These are phyloP conservation scores for Talaromyces sp. DNA, from an alignment of 2,329 filamentous ascomycete species.

Conservation along the genomic window DNA sequence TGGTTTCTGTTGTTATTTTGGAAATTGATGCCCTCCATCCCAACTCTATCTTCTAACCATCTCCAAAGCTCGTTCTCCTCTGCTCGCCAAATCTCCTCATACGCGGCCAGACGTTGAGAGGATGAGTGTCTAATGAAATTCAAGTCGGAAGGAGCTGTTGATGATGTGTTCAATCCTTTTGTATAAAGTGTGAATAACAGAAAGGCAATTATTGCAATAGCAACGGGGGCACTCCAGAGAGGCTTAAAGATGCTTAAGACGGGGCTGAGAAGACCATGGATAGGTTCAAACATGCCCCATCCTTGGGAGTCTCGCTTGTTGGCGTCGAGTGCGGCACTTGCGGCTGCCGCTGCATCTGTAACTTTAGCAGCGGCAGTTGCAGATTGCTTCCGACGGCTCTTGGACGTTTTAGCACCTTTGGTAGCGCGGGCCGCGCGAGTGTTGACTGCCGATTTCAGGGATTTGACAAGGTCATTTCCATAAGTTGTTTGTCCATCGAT, in stretches of 20 bases:
- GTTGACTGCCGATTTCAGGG: slow-evolving; percentile 67
- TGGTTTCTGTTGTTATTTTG: slow-evolving; percentile 26
- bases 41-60: slow-evolving; percentile 83
- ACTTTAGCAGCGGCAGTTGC: slow-evolving; percentile 23
- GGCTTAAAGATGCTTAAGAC: slow-evolving; percentile 64
- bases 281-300: slow-evolving; percentile 79
- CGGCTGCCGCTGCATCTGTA: slow-evolving; percentile 42
- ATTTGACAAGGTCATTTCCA: slow-evolving; percentile 70
- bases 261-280: slow-evolving; percentile 65
- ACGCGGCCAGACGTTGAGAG: slow-evolving; percentile 70
- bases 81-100: slow-evolving; percentile 85
- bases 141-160: slow-evolving; percentile 33
- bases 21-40: slow-evolving; percentile 55
- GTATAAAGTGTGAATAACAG: slow-evolving; percentile 72
- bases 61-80: slow-evolving; percentile 90
- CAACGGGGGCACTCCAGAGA: slow-evolving; percentile 68
- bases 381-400: slow-evolving; percentile 57
- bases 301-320: slow-evolving; percentile 42
- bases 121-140: slow-evolving; percentile 38
- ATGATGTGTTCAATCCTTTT: slow-evolving; percentile 39
- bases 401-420: slow-evolving; percentile 50
- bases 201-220: slow-evolving; percentile 68
- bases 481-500: slow-evolving; percentile 84
- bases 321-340: slow-evolving; percentile 36
- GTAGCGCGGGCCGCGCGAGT: slow-evolving; percentile 45